Base-by-base conservation (phyloP, 106 monocot species). In the Gastrodia elata region DNA sequence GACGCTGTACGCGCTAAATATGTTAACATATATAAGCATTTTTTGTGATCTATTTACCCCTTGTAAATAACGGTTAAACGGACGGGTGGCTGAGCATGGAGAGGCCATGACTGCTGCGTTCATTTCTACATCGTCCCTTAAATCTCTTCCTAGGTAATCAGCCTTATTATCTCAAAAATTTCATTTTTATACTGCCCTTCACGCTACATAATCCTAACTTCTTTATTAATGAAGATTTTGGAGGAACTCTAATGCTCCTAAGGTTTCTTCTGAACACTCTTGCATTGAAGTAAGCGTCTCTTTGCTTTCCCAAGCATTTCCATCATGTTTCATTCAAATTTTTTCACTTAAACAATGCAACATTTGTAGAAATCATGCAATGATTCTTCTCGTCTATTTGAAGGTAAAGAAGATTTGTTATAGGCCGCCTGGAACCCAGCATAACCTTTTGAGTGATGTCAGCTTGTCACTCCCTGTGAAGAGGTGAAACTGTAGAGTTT, bases 391-490 rank as follows among this genome's bases (percentile, higher is more conserved):
- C 26, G 59, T 77, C 64, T 52, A 52, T 8, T 81, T 76, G 13
- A 79, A 98, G 97, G 93, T 93, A 72, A 98, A 64, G 74, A 82
- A 64, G 20, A 82, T 98, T 48, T 85, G 75, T 70, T 98, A 93
- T 73, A 83, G 88, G 41, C 86, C 97, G 64, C 93, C 93, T 30
- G 97, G 97, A 26, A 93, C 88, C 6, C 79, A 98, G 42, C 57
- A 86, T 36, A 82, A 88, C 73, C 73, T 98, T 18, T 76, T 98
- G 6, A 39, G 73, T 75, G 84, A 87, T 71, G 73, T 98, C 73
- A 85, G 75, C 74, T 82, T 98, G 39, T 85, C 90, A 11, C 86
- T 98, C 1, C 69, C 69, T 69, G 24, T 69, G 27, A 69, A 69
- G 69, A 69, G 69, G 69, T 69, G 39, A 39, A 65, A 2, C 20